Evolutionary conservation across 2,329 filamentous ascomycete species (phyloP), one percentile per base, ranked within the genome.

Genomic region (Diaporthe velutina): DNA sequence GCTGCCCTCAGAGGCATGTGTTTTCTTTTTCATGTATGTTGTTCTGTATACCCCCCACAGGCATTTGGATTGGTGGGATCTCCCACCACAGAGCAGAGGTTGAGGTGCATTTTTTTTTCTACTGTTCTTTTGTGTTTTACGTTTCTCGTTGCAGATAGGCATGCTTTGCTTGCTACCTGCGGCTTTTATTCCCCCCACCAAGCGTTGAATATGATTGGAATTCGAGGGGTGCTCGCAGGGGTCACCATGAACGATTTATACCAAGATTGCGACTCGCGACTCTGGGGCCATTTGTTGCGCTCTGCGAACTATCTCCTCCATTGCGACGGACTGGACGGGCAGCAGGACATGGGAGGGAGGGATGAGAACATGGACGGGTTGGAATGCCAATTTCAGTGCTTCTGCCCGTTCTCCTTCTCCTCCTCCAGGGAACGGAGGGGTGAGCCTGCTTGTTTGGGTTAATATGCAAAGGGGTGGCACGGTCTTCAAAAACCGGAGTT

Each of bases 1-100:
- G 61, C 68, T 70, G 68, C 42, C 45, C 67, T 61, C 45, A 35
- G 54, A 45, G 73, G 73, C 66, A 64, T 55, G 25, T 38, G 22
- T 70, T 68, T 73, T 33, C 2, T 70, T 74, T 73, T 42, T 71
- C 61, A 68, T 76, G 60, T 74, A 74, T 74, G 66, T 71, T 64
- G 61, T 74, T 57, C 71, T 76, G 72, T 76, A 73, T 76, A 76
- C 74, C 74, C 74, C 74, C 74, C 61, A 71, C 72, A 74, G 74
- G 73, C 74, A 74, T 74, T 76, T 76, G 74, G 73, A 76, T 71
- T 58, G 70, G 68, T 64, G 67, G 70, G 73, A 52, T 30, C 48
- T 45, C 61, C 52, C 55, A 58, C 57, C 72, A 52, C 60, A 74
- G 68, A 76, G 57, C 72, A 74, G 52, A 76, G 38, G 73, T 68